Percentiles rank a stretch among this genome's conserved stretches.
These are phyloP conservation scores for Phytophthora hybrid DNA, from an alignment of 352 stramenopile genomes.

Conservation along the genomic window DNA sequence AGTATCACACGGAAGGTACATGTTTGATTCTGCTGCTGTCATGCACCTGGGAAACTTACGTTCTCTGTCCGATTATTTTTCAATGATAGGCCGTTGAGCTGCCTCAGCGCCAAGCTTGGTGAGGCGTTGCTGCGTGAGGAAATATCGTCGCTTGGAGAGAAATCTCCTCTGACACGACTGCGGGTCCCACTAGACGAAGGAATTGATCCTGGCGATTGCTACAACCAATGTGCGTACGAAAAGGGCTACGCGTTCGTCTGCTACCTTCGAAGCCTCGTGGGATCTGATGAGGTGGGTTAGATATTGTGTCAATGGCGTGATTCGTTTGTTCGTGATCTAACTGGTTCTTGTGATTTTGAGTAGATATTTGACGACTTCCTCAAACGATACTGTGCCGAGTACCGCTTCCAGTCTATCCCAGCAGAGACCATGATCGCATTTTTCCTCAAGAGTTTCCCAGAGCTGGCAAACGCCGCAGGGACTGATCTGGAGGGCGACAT, in stretches of 20 bases:
- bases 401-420: constrained; percentile 80
- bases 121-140: constrained; percentile 73
- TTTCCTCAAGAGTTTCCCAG: constrained; percentile 74
- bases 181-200: constrained; percentile 76
- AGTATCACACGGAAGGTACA: constrained; percentile 69
- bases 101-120: constrained; percentile 76
- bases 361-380: constrained; percentile 80
- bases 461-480: constrained; percentile 49
- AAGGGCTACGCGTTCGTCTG: constrained; percentile 85
- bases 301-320: neutral
- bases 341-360: neutral
- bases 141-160: constrained; percentile 72
- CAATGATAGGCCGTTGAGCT: constrained; percentile 59
- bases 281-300: constrained; percentile 51
- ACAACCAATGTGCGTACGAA: constrained; percentile 86
- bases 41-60: neutral
- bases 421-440: constrained; percentile 76
- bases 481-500: constrained; percentile 69
- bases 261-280: constrained; percentile 73
- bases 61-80: neutral
- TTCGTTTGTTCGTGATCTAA: neutral
- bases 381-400: constrained; percentile 67
- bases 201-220: constrained; percentile 83
- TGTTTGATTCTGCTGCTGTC: neutral
- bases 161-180: constrained; percentile 72